These are phyloP conservation scores for Irpex rosettiformis DNA, from an alignment of 1,284 basidiomycete species.

Conservation along the genomic window DNA sequence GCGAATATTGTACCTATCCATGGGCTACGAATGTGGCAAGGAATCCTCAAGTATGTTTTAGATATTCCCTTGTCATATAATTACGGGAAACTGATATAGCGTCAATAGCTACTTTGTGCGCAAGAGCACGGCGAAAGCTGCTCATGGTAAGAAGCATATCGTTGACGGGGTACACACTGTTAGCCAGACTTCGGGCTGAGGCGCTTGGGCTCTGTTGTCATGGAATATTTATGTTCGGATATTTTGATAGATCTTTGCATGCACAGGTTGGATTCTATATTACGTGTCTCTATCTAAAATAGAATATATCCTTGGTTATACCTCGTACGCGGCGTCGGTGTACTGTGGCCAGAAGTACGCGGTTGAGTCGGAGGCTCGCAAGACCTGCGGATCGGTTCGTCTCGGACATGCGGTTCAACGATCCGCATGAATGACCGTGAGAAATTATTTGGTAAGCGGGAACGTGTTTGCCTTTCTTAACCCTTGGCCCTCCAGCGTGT, in stretches of 20 bases:
- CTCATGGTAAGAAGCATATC: slow-evolving; percentile 34
- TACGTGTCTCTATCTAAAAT: neutral
- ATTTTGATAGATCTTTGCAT: neutral
- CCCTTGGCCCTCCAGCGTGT: slow-evolving; percentile 21
- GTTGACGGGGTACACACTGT: slow-evolving; percentile 21
- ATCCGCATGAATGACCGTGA: slow-evolving; percentile 27
- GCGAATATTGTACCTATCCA: slow-evolving; percentile 42
- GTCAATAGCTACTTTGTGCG: slow-evolving; percentile 43
- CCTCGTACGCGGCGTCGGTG: too few relatives aligned
- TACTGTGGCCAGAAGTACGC: too few relatives aligned
- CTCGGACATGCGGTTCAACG: slow-evolving; percentile 14
- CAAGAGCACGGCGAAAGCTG: slow-evolving; percentile 31
- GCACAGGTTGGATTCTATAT: neutral
- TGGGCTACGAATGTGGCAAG: slow-evolving; percentile 54
- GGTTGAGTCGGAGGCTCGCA: too few relatives aligned
- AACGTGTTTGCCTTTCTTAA: slow-evolving; percentile 27
- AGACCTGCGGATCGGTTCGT: neutral
- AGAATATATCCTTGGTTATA: neutral
- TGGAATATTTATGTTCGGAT: neutral
- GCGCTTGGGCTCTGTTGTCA: neutral
- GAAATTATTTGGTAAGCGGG: slow-evolving; percentile 20
- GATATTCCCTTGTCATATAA: neutral
- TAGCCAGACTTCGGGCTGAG: slow-evolving; percentile 7
- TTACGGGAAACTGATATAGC: too few relatives aligned
- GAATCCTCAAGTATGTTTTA: slow-evolving; percentile 42